Conservation (phyloP, 164 flowering plant species). For the Sedum album region DNA sequence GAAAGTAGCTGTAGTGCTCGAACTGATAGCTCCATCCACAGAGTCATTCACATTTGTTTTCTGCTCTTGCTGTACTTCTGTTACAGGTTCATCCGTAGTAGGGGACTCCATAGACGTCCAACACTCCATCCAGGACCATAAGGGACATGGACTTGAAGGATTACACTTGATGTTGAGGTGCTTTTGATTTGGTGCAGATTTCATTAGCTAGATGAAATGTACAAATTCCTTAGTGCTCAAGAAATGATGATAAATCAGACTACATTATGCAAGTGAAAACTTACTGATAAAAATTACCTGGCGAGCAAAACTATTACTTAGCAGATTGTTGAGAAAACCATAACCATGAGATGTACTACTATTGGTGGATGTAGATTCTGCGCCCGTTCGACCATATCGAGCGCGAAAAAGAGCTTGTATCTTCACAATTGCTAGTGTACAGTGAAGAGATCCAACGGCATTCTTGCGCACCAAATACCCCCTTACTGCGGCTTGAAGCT, state of each 20-base stretch:
- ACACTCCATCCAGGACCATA: conserved; percentile 94
- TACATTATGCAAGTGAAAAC: conserved; percentile 5
- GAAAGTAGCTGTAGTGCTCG: neutral
- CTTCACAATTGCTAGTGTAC: conserved; percentile 81
- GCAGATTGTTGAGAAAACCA: conserved; percentile 50
- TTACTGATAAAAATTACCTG: conserved; percentile 41
- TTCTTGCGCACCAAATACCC: conserved; percentile 84
- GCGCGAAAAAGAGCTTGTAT: conserved; percentile 91
- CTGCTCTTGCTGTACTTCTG: conserved; percentile 14
- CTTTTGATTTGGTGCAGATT: conserved; percentile 50
- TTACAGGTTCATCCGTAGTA: conserved; percentile 17
- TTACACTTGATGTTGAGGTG: conserved; percentile 65
- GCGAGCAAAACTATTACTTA: conserved; percentile 62
- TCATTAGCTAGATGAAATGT: conserved; percentile 56
- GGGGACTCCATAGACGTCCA: conserved; percentile 74
- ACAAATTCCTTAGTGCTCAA: neutral
- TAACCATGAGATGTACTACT: conserved; percentile 11
- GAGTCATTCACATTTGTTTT: no score
- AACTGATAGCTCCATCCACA: neutral
- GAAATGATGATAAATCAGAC: neutral
- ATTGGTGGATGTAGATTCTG: conserved; percentile 22
- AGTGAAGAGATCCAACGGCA: conserved; percentile 79
- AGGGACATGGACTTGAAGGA: conserved; percentile 44
- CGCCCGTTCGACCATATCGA: conserved; percentile 44
- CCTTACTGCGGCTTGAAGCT: conserved; percentile 90